These are phyloP conservation scores for Trichoderma guizhouense DNA, from an alignment of 2,329 filamentous ascomycete species.

Conservation along the genomic window DNA sequence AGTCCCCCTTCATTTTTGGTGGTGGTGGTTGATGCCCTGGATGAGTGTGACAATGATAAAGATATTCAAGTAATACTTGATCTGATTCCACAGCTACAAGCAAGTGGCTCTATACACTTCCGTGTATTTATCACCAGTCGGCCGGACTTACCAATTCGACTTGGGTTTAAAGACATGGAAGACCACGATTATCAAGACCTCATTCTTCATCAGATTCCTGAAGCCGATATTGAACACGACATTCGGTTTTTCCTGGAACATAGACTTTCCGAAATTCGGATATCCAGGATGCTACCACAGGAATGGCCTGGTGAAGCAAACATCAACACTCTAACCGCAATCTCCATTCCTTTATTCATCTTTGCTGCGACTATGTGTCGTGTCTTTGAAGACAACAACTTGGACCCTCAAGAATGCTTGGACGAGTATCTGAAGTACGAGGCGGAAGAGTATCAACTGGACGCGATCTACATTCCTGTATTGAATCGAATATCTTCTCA, in stretches of 20 bases:
- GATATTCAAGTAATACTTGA: background rate
- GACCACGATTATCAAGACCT: background rate
- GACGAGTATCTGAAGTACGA: background rate
- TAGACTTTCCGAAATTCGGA: background rate
- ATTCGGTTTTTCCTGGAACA: fast-evolving
- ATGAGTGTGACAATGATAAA: background rate
- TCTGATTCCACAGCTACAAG: background rate
- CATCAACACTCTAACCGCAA: background rate
- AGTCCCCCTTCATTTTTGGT: background rate
- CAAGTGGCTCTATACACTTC: background rate
- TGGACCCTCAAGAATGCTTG: background rate
- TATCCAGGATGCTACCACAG: background rate
- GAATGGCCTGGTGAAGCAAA: background rate
- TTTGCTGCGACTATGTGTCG: background rate
- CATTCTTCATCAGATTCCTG: background rate
- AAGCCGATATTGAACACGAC: background rate
- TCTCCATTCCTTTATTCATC: background rate
- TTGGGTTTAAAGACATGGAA: background rate
- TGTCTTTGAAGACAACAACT: background rate
- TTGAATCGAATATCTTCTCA: background rate
- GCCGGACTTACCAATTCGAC: background rate
- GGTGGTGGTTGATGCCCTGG: background rate
- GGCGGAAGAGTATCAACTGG: background rate
- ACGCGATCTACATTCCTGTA: background rate
- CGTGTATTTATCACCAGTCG: background rate